Evolutionary conservation across 2,329 filamentous ascomycete species (phyloP).

Genomic region (Purpureocillium lavendulum): DNA sequence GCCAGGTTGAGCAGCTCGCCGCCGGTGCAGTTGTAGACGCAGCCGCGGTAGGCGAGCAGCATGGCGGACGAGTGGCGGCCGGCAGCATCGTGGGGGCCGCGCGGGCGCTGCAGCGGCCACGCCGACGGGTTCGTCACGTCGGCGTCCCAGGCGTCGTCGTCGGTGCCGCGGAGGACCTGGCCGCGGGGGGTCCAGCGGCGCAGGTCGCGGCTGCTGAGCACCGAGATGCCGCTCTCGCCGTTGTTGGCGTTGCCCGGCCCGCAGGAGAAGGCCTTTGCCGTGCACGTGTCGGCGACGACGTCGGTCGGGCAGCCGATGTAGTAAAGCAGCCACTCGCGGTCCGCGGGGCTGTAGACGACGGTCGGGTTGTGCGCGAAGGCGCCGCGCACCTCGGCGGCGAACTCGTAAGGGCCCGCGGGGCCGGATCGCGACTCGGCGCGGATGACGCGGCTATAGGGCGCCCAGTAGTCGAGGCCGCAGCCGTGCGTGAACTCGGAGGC

Average conservation of each 20-base stretch:
- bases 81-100: too few species aligned
- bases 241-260: slow-evolving; percentile 12
- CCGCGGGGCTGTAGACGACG: slow-evolving; percentile 32
- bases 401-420: slow-evolving; percentile 25
- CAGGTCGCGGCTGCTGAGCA: slow-evolving; percentile 12
- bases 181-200: slow-evolving; percentile 9
- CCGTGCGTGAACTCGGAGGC: slow-evolving; percentile 33
- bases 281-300: slow-evolving; percentile 5
- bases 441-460: too few species aligned
- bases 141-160: slow-evolving; percentile 11
- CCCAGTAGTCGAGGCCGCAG: slow-evolving; percentile 38
- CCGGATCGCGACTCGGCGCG: slow-evolving; percentile 34
- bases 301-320: slow-evolving; percentile 25
- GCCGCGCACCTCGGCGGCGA: slow-evolving; percentile 27
- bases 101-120: slow-evolving; percentile 20
- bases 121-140: slow-evolving; percentile 32
- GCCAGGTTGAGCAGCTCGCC: slow-evolving; percentile 12
- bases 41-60: slow-evolving; percentile 12
- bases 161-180: slow-evolving; percentile 8
- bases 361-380: slow-evolving; percentile 39
- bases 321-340: slow-evolving; percentile 35
- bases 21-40: slow-evolving; percentile 9
- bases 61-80: slow-evolving; percentile 2
- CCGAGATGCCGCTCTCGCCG: slow-evolving; percentile 17
- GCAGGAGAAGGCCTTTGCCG: slow-evolving; percentile 8